Evolutionary conservation across 257 asterid species (phyloP), one percentile per base, ranked within the genome.

Genomic region (Primulina huaijiensis): DNA sequence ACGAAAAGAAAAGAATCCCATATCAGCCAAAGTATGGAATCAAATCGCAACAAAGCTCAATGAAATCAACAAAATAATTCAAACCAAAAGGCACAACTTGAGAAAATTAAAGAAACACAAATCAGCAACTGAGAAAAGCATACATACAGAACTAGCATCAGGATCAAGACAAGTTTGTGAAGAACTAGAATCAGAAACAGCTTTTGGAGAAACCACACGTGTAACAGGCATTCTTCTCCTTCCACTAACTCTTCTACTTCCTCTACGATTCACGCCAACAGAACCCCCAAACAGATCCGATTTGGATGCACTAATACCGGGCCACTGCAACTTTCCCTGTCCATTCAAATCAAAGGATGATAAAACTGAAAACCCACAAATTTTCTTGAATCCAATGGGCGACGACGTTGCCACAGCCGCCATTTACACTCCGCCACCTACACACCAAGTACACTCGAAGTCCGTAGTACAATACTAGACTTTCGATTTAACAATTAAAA

Each of bases 91-190:
- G 6, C 19, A 12, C 55, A 43, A 43, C 19, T 11, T 43, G n/a
- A 50, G 57, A 50, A 50, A 50, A 50, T 50, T 5, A 50, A 17
- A 8, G 8, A 17, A 60, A 29, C 10, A 3, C 65, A 27, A 60
- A 16, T 60, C 65, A 60, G 65, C 40, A 43, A 11, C 30, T 12
- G 75, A 34, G 57, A 30, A 23, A 60, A 64, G 68, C 61, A 67
- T 69, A 68, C 17, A 31, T 82, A 86, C 92, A 70, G 81, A 8
- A 82, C 29, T 80, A 73, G 92, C 89, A 64, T 84, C 92, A 20
- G 92, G 92, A 29, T 84, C 92, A 17, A 86, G 89, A 57, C 92
- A 86, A 31, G 89, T 86, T 50, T 70, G 86, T 14, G 92, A 84
- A 68, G 73, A 76, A 62, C 76, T 74, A 14, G 89, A 74, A 76